Base-by-base conservation (phyloP, 768 basidiomycete species). In the Trametes villosa region DNA sequence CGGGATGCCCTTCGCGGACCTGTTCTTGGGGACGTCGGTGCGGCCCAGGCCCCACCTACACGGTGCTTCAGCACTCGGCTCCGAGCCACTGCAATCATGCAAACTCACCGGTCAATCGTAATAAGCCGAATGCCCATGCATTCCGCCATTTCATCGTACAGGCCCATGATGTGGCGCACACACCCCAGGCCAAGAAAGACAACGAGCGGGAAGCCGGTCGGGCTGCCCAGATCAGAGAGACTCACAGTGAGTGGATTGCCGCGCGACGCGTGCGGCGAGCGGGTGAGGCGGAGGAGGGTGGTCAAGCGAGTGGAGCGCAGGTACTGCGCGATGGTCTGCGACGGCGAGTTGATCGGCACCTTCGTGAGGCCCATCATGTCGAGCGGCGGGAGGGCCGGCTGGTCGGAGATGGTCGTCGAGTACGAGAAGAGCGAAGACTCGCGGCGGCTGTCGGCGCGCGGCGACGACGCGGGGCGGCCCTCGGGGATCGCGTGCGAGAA, bases 91-190 rank as follows among this genome's bases (percentile, higher is more conserved):
- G 11, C 36, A 17, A 4, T 8, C 5, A 8, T 34, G 36, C 9
- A 30, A 18, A 74, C 81, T 64, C 71, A 94, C 83, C 96, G 84
- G 74, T 99, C 96, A 65, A 99, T 88, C 46, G 95, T 96, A 67
- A 99, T 95, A 54, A 99, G 79, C 56, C 96, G 80, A 34, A 99
- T 80, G 6, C 89, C 89, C 59, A 96, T 75, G 58, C 88, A 90
- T 60, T 88, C 86, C 4, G 96, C 96, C 86, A 98, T 90, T 71
- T 99, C 96, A 72, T 98, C 96, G 71, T 95, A 98, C 48, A 98
- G 76, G 15, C 92, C 95, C 82, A 97, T 91, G 59, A 98, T 83
- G 73, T 98, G 95, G 40, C 96, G 84, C 4, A 98, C 96, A 69
- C 93, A 94, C 17, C 96, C 96, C 47, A 98, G 72, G 2, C 96